phyloP scores from a whole-genome alignment of 2,329 filamentous ascomycete genomes.

The Aureobasidium sp. region DNA sequence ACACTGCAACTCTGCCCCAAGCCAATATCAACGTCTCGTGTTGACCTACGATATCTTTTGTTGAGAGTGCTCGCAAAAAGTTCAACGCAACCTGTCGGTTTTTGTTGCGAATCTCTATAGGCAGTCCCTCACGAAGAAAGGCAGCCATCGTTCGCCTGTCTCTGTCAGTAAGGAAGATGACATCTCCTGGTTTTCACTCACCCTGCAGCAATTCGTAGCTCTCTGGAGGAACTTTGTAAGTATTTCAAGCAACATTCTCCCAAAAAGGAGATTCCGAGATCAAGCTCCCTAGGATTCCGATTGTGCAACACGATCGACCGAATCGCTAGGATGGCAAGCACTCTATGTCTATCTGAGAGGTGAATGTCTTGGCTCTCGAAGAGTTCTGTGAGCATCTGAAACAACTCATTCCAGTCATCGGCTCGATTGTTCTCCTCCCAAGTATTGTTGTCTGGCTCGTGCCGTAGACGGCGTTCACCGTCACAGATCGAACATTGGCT shows the following conservation, averaged over 20 bases:
- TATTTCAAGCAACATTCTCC: constrained; percentile 78
- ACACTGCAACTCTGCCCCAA: constrained; percentile 72
- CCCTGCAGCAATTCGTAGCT: constrained; percentile 73
- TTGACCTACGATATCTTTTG: constrained; percentile 56
- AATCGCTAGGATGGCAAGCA: constrained; percentile 64
- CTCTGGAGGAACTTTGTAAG: constrained; percentile 73
- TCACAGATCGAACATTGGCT: constrained; percentile 7
- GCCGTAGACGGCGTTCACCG: neutral
- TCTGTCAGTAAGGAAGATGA: neutral
- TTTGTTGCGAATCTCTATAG: constrained; percentile 42
- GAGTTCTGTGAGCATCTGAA: constrained; percentile 12
- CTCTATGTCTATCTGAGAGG: constrained; percentile 46
- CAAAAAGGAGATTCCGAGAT: constrained; percentile 57
- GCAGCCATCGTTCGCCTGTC: constrained; percentile 49
- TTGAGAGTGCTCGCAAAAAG: constrained; percentile 63
- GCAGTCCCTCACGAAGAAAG: constrained; percentile 51
- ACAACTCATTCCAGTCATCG: constrained; percentile 26
- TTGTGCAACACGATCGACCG: constrained; percentile 63
- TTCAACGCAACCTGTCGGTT: constrained; percentile 66
- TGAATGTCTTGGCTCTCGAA: constrained; percentile 14
- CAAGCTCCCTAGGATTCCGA: constrained; percentile 49
- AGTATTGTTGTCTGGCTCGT: neutral
- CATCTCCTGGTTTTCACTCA: neutral
- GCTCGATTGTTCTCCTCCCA: constrained; percentile 10
- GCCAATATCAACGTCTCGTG: constrained; percentile 80